Evolutionary conservation across 441 rosid species (phyloP), one percentile per base, ranked within the genome.

Genomic region (Isatis lusitanica): DNA sequence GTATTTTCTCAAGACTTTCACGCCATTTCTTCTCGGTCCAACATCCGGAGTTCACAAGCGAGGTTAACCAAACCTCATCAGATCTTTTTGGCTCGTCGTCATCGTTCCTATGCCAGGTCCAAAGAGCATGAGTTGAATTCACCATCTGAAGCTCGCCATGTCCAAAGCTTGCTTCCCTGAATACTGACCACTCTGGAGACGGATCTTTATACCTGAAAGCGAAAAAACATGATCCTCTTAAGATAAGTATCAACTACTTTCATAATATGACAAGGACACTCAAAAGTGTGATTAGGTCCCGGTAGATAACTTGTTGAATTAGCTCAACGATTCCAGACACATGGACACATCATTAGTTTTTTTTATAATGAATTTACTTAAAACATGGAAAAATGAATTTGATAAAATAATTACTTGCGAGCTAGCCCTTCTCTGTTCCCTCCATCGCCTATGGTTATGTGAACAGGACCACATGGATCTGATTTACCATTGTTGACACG

Each of bases 91-190:
- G 90, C 73, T 91, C 96, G 51, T 95, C 99, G 9, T 95, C 99
- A 48, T 95, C 99, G 46, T 95, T 95, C 80, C 99, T 83, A 77
- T 95, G 98, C 99, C 98, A 95, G 59, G 88, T 90, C 99, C 98
- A 92, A 43, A 73, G 78, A 24, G 98, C 97, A 70, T 95, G 97
- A 31, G 87, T 89, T 74, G 94, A 80, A 75, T 95, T 95, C 60
- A 81, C 85, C 62, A 95, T 68, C 80, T 80, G 81, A 69, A 95
- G 88, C 82, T 92, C 96, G 0, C 99, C 98, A 50, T 95, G 98
- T 52, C 99, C 99, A 74, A 95, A 95, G 81, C 99, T 95, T 76
- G 97, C 98, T 87, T 95, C 99, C 6, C 97, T 96, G 81, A 94
- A 94, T 40, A 84, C 88, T 11, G 97, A 95, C 99, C 99, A 95